Evolutionary conservation across 164 flowering plant species (phyloP), one percentile per base, ranked within the genome.

Genomic region (Aristolochia fimbriata): DNA sequence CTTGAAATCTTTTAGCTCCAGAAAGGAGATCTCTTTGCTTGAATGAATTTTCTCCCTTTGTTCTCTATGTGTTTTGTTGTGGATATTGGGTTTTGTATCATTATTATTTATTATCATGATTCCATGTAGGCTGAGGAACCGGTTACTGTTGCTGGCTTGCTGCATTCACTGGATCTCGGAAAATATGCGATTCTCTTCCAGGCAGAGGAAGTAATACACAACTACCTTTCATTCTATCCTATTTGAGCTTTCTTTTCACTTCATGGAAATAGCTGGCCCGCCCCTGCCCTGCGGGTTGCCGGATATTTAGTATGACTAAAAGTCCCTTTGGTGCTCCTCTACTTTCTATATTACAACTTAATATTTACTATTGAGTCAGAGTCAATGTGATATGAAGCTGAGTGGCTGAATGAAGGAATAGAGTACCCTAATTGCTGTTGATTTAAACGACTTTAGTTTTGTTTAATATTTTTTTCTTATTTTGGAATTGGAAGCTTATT

Each of bases 191-290:
- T 85, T 57, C 47, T 57, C 51, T 88, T 91, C 63, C 83, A 86
- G 80, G 91, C 87, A 30, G 95, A 90, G 76, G 97, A 90, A 71
- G 97, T 85, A 82, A 46, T 25, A 25, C 24, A 23, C 15, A 23
- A 23, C 7, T 23, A 14, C 30, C 22, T n/a, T 56, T 56, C 3
- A n/a, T 55, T 7, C 7, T 3, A 25, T 55, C 2, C 30, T 14
- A 14, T 25, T 55, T 4, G 13, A 55, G 43, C 15, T 55, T 25
- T 12, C 24, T 25, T 21, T 25, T 55, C 19, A 47, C n/a, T n/a
- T n/a, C n/a, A n/a, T n/a, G n/a, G n/a, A n/a, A n/a, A n/a, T n/a
- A n/a, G n/a, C n/a, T n/a, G n/a, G n/a, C n/a, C n/a, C n/a, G n/a
- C n/a, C n/a, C n/a, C n/a, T n/a, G n/a, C n/a, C n/a, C n/a, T n/a